A percentile compares a stretch with the other conserved stretches of the same genome.
These are phyloP conservation scores for Cryptococcus deneoformans DNA, from an alignment of 1,284 basidiomycete species.

Conservation along the genomic window DNA sequence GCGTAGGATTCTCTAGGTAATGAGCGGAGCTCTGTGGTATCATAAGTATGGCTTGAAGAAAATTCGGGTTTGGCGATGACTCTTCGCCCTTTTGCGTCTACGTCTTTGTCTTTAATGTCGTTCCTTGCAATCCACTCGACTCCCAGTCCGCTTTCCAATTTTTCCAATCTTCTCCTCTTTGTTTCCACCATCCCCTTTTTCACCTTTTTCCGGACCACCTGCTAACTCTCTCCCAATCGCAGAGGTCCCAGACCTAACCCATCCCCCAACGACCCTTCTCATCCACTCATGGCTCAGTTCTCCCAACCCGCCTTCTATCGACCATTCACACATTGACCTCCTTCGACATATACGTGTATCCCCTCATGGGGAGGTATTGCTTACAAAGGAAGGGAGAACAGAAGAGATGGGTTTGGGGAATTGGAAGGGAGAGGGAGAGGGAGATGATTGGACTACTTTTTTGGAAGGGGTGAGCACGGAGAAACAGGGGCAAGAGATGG, in stretches of 20 bases:
- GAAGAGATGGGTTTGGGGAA: conserved; percentile 35
- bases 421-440: conserved; percentile 18
- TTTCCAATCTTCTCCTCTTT: background rate
- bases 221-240: conserved; percentile 2
- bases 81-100: no score
- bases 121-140: no score
- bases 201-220: no score
- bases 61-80: no score
- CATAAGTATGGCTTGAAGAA: no score
- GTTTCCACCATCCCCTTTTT: no score
- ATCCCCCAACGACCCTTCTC: conserved; percentile 65
- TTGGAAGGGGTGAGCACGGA: background rate
- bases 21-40: no score
- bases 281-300: conserved; percentile 75
- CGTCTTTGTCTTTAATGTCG: no score
- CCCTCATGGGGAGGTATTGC: conserved; percentile 20
- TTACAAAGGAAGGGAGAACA: conserved; percentile 25
- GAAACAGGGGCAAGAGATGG: no score
- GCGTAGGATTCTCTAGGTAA: no score
- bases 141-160: background rate
- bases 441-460: conserved; percentile 28
- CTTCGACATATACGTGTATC: conserved; percentile 39
- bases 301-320: conserved; percentile 48
- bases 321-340: conserved; percentile 66
- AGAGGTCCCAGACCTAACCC: conserved; percentile 84